Evolutionary conservation across 2,329 filamentous ascomycete genomes (phyloP), one percentile per base, ranked within the genome.

Genomic region (Colletotrichum eleusines): DNA sequence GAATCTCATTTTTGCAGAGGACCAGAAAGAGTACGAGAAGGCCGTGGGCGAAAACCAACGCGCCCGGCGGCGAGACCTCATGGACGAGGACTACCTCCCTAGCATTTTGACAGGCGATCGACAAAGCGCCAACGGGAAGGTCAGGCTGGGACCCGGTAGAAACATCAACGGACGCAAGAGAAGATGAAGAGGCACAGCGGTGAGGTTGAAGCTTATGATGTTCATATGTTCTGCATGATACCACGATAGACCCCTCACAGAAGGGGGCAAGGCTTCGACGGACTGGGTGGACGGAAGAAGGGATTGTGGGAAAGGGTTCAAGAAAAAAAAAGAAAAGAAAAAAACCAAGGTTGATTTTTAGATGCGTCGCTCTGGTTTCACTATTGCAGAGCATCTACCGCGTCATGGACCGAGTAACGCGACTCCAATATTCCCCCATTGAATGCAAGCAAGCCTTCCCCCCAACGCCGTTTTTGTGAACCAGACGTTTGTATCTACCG

Each of bases 31-130:
- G 84, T 98, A 93, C 80, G 80, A 88, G 51, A 85, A 87, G 73
- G 90, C 90, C 63, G 80, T 88, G 20, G 87, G 87, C 3, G 87
- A 90, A 75, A 88, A 92, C 78, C 88, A 87, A 76, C 89, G 92
- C 76, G 84, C 84, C 63, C 91, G 91, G 77, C 89, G 93, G 79
- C 91, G 89, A 77, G 94, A 97, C 81, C 82, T 97, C 67, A 97
- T 98, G 95, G 95, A 98, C 78, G 91, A 97, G 78, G 95, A 99
- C 81, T 97, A 95, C 79, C 81, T 98, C 73, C 96, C 96, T 0
- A 86, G 89, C 42, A 93, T 99, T 58, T 78, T 99, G 77, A 96
- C 90, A 0, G 96, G 96, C 0, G 90, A 95, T 76, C 86, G 95
- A 74, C 63, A 57, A 9, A 88, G 87, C 55, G 82, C 82, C 5